phyloP scores from a whole-genome alignment of 1,139 yeast genomes.

The Wickerhamiella infanticola region DNA sequence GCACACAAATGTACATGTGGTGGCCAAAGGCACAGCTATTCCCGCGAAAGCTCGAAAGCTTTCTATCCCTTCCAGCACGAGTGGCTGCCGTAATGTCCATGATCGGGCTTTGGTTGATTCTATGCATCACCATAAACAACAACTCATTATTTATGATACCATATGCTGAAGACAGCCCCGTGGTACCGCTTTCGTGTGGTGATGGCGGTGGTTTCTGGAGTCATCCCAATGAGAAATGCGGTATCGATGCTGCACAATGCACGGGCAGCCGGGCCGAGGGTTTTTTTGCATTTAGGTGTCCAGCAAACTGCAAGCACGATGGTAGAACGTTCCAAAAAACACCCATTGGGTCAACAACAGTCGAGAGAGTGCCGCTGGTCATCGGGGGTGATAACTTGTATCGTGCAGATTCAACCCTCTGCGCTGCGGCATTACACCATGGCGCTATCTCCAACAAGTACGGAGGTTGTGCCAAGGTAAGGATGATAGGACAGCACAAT shows the following conservation, averaged over 20 bases:
- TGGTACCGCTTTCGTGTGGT: too few relatives aligned
- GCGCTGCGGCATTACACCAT: conserved; percentile 83
- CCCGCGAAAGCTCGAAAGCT: too few relatives aligned
- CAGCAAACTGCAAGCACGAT: conserved; percentile 70
- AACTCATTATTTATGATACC: too few relatives aligned
- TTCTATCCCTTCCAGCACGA: too few relatives aligned
- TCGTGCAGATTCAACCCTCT: conserved; percentile 76
- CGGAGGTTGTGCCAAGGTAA: conserved; percentile 71
- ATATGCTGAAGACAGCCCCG: too few relatives aligned
- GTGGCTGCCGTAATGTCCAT: too few relatives aligned
- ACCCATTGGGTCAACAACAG: conserved; percentile 52
- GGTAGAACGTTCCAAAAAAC: conserved; percentile 66
- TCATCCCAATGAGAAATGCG: conserved; percentile 62
- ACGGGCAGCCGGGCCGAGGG: conserved; percentile 32
- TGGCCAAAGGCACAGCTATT: too few relatives aligned
- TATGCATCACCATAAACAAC: too few relatives aligned
- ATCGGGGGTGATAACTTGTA: conserved; percentile 61
- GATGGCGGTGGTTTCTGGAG: conserved; percentile 34
- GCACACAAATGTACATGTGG: too few relatives aligned
- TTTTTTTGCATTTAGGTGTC: conserved; percentile 46
- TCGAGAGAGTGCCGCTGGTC: conserved; percentile 56
- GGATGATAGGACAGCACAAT: conserved; percentile 40
- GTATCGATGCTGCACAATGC: conserved; percentile 51
- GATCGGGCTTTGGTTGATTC: too few relatives aligned
- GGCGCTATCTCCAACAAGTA: conserved; percentile 54